phyloP scores from a whole-genome alignment of 2,329 filamentous ascomycete species.

The Epichloe glyceriae region DNA sequence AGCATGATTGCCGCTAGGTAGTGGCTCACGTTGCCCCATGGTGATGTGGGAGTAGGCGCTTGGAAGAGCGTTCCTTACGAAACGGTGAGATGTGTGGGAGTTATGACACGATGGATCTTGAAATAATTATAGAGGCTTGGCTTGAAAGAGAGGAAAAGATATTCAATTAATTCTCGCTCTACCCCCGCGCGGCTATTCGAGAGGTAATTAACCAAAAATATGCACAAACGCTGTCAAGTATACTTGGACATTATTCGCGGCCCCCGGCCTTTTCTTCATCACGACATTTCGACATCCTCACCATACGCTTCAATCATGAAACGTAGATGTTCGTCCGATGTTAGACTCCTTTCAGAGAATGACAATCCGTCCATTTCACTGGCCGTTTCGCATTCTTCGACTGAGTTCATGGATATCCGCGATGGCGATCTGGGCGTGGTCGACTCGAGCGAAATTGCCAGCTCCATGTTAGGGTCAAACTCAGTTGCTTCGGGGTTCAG shows the following conservation, averaged over 20 bases:
- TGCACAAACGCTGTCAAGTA: not conserved
- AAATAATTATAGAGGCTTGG: no score
- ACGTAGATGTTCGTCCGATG: not conserved
- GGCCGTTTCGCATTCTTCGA: not conserved
- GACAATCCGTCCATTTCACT: not conserved
- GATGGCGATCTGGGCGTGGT: not conserved
- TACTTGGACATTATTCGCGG: not conserved
- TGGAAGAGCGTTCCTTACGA: not conserved
- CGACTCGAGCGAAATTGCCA: not conserved
- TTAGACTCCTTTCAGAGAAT: not conserved
- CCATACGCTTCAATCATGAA: not conserved
- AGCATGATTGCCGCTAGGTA: conserved; percentile 40
- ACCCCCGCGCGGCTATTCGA: not conserved
- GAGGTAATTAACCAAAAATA: not conserved
- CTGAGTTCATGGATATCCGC: not conserved
- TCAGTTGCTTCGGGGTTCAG: conserved; percentile 7
- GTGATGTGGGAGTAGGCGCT: not conserved
- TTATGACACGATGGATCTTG: no score
- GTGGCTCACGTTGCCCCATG: not conserved
- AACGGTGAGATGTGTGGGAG: not conserved
- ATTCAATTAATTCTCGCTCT: not conserved
- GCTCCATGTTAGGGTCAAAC: conserved; percentile 2
- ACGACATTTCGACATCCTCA: not conserved
- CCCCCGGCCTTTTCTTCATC: not conserved
- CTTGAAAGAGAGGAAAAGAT: not conserved